Base-by-base conservation (phyloP, 805 yeast species). In the Starmerella vaccinii region DNA sequence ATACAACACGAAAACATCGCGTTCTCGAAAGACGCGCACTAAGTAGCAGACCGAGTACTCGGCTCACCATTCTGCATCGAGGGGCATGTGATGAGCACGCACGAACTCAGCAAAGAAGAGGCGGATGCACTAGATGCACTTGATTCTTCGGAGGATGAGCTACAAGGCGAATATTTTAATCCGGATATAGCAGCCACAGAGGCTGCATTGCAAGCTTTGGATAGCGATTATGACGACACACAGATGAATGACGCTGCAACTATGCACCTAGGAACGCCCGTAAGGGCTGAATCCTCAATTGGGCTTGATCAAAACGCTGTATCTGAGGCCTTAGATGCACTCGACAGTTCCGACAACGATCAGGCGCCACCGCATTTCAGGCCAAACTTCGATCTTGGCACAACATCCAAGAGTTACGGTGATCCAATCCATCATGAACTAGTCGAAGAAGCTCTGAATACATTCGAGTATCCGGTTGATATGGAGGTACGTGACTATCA, bases 401-500 rank as follows among this genome's bases (percentile, higher is more conserved):
- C 13, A 7, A 16, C 24, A 16, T 10, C 23, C 6, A 10, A n/a
- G 8, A 27, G 24, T 18, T 13, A 19, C 8, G 19, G 19, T 5
- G 27, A 26, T 24, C 29, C 47, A 22, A 32, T 15, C 1, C 58
- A 53, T 54, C 86, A 80, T 57, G 67, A 66, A 10, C 60, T 82
- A 37, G 66, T 75, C 55, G 46, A 54, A 2, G 67, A 63, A 3
- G 66, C 65, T 8, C 54, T 80, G 7, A 48, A 57, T 1, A 69
- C 77, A 0, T 85, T 80, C 60, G 68, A 86, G 0, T 92, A 94
- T 63, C 98, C 99, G 0, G 79, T 87, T 0, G 90, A 92, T 61
- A 77, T 77, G 56, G 84, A 84, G 53, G 72, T 82, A 0, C 76
- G 99, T 63, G 95, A 87, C 53, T 92, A 94, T 63, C 99, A 92